Percentiles rank a stretch among this genome's conserved stretches.
These are phyloP conservation scores for Chloranthus sessilifolius DNA, from an alignment of 164 flowering plant genomes.

Conservation along the genomic window DNA sequence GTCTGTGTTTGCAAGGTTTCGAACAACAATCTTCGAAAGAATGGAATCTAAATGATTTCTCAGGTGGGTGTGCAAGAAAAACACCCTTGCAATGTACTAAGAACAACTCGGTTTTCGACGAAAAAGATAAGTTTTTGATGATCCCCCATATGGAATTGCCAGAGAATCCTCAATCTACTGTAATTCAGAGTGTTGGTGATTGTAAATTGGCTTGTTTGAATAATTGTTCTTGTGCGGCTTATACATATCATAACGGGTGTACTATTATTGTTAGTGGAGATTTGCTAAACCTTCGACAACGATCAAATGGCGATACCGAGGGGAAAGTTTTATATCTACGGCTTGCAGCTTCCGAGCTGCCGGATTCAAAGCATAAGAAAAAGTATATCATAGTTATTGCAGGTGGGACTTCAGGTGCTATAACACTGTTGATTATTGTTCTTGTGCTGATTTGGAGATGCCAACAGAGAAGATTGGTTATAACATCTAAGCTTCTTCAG, in stretches of 20 bases:
- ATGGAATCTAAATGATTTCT: constrained; percentile 6
- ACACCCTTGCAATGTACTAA: constrained; percentile 9
- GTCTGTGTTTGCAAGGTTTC: constrained; percentile 16
- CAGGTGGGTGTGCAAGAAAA: constrained; percentile 21
- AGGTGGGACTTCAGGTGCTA: too few relatives aligned
- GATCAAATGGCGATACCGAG: background rate
- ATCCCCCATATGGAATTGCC: constrained; percentile 4
- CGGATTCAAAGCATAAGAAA: too few relatives aligned
- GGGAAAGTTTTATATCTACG: background rate
- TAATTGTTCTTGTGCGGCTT: constrained; percentile 15
- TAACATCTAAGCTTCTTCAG: too few relatives aligned
- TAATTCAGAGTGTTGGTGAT: background rate
- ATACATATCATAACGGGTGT: constrained; percentile 1
- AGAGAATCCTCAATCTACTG: background rate
- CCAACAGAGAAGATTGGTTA: too few relatives aligned
- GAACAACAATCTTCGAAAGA: background rate
- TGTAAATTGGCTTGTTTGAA: constrained; percentile 14
- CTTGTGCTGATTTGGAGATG: constrained; percentile 6
- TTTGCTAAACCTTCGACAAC: constrained; percentile 4
- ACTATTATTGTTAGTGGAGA: constrained; percentile 7
- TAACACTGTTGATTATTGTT: too few relatives aligned
- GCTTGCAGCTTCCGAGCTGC: background rate
- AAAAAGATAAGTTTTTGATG: constrained; percentile 4
- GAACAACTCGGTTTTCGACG: background rate
- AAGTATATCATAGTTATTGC: too few relatives aligned